A percentile compares a stretch with the other conserved stretches of the same genome.
phyloP scores from a whole-genome alignment of 1,139 yeast genomes.

The Pichia sp. region DNA sequence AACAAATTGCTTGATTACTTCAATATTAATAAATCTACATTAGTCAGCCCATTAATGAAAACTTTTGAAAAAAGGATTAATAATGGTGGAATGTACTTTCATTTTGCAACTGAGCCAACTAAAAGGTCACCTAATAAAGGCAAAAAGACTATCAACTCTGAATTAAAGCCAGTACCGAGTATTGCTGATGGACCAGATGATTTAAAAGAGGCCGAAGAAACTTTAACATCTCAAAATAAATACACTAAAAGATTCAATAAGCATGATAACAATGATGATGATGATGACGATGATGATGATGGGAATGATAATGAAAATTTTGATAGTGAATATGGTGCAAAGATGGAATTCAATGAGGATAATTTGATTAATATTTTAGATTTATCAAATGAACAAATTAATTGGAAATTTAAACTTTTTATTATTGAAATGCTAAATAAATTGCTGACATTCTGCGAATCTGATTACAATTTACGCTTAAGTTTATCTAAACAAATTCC shows the following conservation, averaged over 20 bases:
- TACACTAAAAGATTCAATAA: too few relatives aligned
- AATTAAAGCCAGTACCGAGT: background rate
- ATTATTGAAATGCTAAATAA: slow-evolving; percentile 55
- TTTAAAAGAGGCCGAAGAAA: slow-evolving; percentile 24
- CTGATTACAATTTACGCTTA: slow-evolving; percentile 37
- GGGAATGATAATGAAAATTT: slow-evolving; percentile 21
- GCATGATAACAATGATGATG: background rate
- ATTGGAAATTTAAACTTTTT: slow-evolving; percentile 63
- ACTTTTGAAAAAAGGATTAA: slow-evolving; percentile 26
- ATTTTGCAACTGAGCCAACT: slow-evolving; percentile 7
- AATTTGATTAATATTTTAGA: slow-evolving; percentile 28
- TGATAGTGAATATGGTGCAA: slow-evolving; percentile 1
- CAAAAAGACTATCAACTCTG: background rate
- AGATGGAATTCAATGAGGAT: background rate
- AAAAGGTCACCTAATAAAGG: background rate
- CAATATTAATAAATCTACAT: slow-evolving; percentile 31
- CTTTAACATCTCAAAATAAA: slow-evolving; percentile 19
- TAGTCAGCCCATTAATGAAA: slow-evolving; percentile 29
- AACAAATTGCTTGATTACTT: slow-evolving; percentile 34
- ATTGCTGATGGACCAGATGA: slow-evolving; percentile 9
- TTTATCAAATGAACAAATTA: slow-evolving; percentile 52
- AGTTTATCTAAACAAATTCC: slow-evolving; percentile 50
- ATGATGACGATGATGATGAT: slow-evolving; percentile 24
- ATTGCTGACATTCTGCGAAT: slow-evolving; percentile 40
- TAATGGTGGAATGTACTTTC: slow-evolving; percentile 28